Percentiles rank a stretch among this genome's conserved stretches.
phyloP scores from a whole-genome alignment of 2,329 filamentous ascomycete species.

The Alternaria atra region DNA sequence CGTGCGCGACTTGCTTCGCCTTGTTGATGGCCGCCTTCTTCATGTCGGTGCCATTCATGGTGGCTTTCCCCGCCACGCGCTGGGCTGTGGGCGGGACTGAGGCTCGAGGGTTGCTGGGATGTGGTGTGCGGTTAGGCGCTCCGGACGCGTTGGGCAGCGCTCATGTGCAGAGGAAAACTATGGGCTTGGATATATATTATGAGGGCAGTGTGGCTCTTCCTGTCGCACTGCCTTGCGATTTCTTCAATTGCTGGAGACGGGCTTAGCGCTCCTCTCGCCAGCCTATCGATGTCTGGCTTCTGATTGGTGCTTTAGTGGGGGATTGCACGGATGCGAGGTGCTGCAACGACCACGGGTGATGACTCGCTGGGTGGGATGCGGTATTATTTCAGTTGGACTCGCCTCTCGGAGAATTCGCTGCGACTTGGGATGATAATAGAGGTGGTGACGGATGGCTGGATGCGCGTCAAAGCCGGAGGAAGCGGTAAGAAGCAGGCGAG shows the following conservation, averaged over 20 bases:
- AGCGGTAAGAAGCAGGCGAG: slow-evolving; percentile 24
- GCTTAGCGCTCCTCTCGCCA: slow-evolving; percentile 48
- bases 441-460: slow-evolving; percentile 8
- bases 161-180: slow-evolving; percentile 33
- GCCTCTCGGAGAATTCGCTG: slow-evolving; percentile 13
- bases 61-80: slow-evolving; percentile 50
- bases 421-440: slow-evolving; percentile 2
- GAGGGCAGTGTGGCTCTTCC: slow-evolving; percentile 25
- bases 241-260: slow-evolving; percentile 47
- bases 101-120: slow-evolving; percentile 18
- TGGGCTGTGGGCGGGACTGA: slow-evolving; percentile 26
- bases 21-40: slow-evolving; percentile 72
- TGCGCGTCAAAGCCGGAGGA: slow-evolving; percentile 9
- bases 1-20: slow-evolving; percentile 71
- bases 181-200: slow-evolving; percentile 3
- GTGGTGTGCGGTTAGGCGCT: slow-evolving; percentile 38
- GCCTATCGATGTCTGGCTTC: slow-evolving; percentile 32
- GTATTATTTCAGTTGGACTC: not conserved
- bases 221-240: slow-evolving; percentile 41
- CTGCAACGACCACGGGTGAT: slow-evolving; percentile 26
- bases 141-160: slow-evolving; percentile 37
- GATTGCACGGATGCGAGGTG: slow-evolving; percentile 22
- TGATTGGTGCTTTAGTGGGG: slow-evolving; percentile 41
- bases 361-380: slow-evolving; percentile 12
- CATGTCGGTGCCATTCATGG: slow-evolving; percentile 71